phyloP scores from a whole-genome alignment of 352 stramenopile species.

The Phytophthora pistaciae region DNA sequence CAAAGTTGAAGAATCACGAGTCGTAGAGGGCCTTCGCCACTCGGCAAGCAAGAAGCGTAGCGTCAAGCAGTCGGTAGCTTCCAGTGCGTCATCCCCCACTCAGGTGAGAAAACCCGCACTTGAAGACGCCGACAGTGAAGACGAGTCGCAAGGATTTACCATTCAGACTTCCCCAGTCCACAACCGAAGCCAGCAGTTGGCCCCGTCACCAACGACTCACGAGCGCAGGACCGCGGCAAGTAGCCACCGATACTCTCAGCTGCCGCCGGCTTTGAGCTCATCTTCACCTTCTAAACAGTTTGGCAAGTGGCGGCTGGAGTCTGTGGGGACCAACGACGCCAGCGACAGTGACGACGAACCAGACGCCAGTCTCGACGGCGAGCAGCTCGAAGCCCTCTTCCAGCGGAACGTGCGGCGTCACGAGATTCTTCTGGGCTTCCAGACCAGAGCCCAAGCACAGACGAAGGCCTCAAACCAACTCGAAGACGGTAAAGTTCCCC shows the following conservation, averaged over 20 bases:
- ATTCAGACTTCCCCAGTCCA: conserved; percentile 9
- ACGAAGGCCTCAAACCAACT: conserved; percentile 13
- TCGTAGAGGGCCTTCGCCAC: background rate
- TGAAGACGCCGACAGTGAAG: conserved; percentile 22
- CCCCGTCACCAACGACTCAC: conserved; percentile 3
- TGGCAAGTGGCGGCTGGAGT: conserved; percentile 27
- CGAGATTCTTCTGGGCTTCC: conserved; percentile 67
- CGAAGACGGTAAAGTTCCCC: background rate
- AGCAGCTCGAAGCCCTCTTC: conserved; percentile 66
- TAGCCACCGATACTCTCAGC: conserved; percentile 33
- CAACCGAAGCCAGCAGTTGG: conserved; percentile 3
- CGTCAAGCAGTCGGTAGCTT: background rate
- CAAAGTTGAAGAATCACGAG: conserved; percentile 4
- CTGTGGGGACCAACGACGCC: conserved; percentile 20
- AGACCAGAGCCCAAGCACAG: conserved; percentile 29
- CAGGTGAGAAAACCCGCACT: background rate
- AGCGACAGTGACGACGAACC: conserved; percentile 40
- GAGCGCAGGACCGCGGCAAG: conserved; percentile 10
- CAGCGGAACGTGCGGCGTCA: conserved; percentile 68
- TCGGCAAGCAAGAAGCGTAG: conserved; percentile 3
- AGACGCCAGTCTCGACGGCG: conserved; percentile 46
- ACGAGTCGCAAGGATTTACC: conserved; percentile 50
- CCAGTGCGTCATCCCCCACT: background rate
- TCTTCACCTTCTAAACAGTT: conserved; percentile 4
- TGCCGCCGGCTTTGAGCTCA: conserved; percentile 7